Base-by-base conservation (phyloP, 108 stramenopile genomes). In the Fragilaria radians region DNA sequence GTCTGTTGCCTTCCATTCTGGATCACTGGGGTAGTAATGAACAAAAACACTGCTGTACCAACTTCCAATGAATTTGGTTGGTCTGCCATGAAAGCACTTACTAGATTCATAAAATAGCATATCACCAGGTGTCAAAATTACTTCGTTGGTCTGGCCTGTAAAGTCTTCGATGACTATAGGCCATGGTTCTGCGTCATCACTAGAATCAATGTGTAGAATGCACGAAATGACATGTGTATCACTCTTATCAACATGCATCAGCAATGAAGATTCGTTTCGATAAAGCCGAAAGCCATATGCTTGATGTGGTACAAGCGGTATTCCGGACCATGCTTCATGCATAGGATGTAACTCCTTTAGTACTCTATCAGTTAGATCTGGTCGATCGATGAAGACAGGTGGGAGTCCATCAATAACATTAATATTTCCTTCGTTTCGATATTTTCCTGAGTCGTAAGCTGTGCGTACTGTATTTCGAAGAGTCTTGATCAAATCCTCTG, bases 241-340 rank as follows among this genome's bases (percentile, higher is more conserved):
- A 11, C 80, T 29, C 59, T 83, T 86, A 63, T 91, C 93, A 18
- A 81, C 67, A 53, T 95, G 93, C 86, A 95, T 87, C 31, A 66
- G 64, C 29, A 95, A 55, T 42, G 60, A 68, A 17, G 82, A 79
- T 51, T 88, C 68, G 59, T 86, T 86, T 48, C 73, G 72, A 60
- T 95, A 95, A 46, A 83, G 67, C 7, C 88, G 79, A 46, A 91
- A 74, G 17, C 89, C 92, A 62, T 90, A 90, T 11, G 86, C 84
- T 9, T 33, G 55, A 22, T 70, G 71, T 24, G 79, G 79, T 5
- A 57, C 65, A 60, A 94, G 66, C 21, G 73, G 69, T 7, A 78
- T 47, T 2, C 80, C 77, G 14, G 60, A 48, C 83, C 85, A 91
- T 31, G 68, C 68, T 68, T 88, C 86, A 28, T 79, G 79, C 51